Percentiles rank a stretch among this genome's conserved stretches.
phyloP scores from a whole-genome alignment of 805 yeast species.

The Jamesozyma rosinii region DNA sequence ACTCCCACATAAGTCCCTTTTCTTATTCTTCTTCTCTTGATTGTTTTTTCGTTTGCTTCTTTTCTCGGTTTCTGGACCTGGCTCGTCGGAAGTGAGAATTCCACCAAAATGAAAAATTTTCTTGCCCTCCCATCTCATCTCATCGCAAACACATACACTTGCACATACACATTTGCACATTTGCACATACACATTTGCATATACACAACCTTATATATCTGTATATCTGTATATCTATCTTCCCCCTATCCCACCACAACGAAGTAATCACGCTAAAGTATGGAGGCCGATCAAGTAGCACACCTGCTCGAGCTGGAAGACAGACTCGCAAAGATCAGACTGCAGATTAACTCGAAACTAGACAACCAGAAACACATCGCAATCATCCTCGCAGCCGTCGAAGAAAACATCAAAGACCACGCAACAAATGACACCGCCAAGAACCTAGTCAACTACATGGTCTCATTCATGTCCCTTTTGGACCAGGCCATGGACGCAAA shows the following conservation, averaged over 20 bases:
- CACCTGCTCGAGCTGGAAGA: conserved; percentile 46
- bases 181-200: no score
- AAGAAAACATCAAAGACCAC: conserved; percentile 71
- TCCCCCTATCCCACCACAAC: background rate
- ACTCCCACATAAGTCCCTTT: no score
- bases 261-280: conserved; percentile 2
- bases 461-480: conserved; percentile 71
- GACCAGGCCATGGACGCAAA: conserved; percentile 55
- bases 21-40: no score
- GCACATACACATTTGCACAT: background rate
- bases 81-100: background rate
- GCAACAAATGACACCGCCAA: conserved; percentile 35
- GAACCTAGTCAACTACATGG: conserved; percentile 73
- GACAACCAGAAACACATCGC: conserved; percentile 84
- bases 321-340: conserved; percentile 56
- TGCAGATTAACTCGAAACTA: conserved; percentile 67
- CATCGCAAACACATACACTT: conserved; percentile 5
- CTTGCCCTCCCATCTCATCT: conserved; percentile 26
- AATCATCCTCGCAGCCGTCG: conserved; percentile 76
- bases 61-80: background rate
- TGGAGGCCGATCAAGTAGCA: conserved; percentile 28
- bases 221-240: no score
- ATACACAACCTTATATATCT: no score
- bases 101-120: background rate
- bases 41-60: background rate